Evolutionary conservation across 2,329 filamentous ascomycete genomes (phyloP), one percentile per base, ranked within the genome.

Genomic region (Macrophomina tecta): DNA sequence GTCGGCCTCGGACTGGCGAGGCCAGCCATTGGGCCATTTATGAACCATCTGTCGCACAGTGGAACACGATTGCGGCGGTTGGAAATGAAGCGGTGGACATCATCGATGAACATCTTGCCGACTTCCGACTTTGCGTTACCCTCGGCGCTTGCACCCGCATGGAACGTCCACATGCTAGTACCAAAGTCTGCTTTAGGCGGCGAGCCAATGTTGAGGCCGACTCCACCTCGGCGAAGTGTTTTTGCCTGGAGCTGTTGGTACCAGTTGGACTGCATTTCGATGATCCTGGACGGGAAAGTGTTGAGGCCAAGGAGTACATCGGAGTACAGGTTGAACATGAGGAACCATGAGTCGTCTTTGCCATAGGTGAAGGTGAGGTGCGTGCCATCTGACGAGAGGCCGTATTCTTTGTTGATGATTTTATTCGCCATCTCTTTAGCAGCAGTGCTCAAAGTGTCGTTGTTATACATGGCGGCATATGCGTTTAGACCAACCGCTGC

Each of bases 401-500:
- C 64, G 51, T 52, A 40, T 0, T 18, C 32, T 14, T 55, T 52
- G 18, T 23, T 55, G 5, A 48, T 38, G 38, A 67, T 67, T 12
- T 40, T n/a, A 5, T 28, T 45, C 18, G 58, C 60, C 58, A 66
- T 66, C 16, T 16, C 16, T n/a, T 12, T 30, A 3, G 64, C 67
- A n/a, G 32, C 48, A 2, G 28, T 28, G 14, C 23, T 42, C 8
- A 32, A 18, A 5, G 40, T 55, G 3, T 28, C 61, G 28, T 78
- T 66, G 4, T 76, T 75, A 34, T 77, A 79, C 52, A 83, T 70
- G 46, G 75, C 69, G 9, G 81, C 79, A 65, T 79, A 82, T 12
- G 82, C 81, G 49, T 78, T 79, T n/a, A 84, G 74, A 1, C 77
- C 82, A 5, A 84, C 78, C 9, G 81, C 80, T 4, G 81, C 77